A percentile compares a stretch with the other conserved stretches of the same genome.
phyloP scores from a whole-genome alignment of 2,329 filamentous ascomycete genomes.

The Zymoseptoria ardabiliae region DNA sequence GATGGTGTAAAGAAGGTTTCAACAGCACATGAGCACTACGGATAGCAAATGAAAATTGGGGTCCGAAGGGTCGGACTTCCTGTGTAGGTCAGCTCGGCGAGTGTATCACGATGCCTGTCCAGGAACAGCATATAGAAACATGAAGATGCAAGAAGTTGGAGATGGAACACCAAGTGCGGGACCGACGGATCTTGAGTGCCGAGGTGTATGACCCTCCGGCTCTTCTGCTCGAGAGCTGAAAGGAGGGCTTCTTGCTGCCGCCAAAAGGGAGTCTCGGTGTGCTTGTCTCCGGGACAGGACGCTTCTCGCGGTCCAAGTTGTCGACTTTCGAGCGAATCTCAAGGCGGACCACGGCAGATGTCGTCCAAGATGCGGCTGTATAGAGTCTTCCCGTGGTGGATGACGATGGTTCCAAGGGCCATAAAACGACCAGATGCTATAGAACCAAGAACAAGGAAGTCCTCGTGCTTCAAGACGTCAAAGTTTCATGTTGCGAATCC shows the following conservation, averaged over 20 bases:
- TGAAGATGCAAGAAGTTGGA: background rate
- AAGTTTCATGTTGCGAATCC: background rate
- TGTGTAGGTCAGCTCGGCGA: background rate
- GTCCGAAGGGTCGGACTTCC: background rate
- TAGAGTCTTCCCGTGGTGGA: background rate
- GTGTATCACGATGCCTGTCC: background rate
- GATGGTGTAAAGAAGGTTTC: background rate
- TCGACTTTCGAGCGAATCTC: background rate
- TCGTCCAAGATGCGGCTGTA: background rate
- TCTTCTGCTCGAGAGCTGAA: background rate
- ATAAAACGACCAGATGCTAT: background rate
- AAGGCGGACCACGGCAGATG: background rate
- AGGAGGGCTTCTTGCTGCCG: background rate
- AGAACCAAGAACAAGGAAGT: background rate
- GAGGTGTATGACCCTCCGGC: background rate
- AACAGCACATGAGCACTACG: background rate
- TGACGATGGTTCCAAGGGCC: background rate
- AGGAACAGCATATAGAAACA: background rate
- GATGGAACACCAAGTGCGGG: background rate
- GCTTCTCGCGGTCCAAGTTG: background rate
- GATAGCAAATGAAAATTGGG: background rate
- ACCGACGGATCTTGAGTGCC: background rate
- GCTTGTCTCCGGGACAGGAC: background rate
- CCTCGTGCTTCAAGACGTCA: background rate
- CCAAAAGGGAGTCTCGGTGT: background rate